phyloP scores from a whole-genome alignment of 2,329 filamentous ascomycete species.

The Exophiala xenobiotica region DNA sequence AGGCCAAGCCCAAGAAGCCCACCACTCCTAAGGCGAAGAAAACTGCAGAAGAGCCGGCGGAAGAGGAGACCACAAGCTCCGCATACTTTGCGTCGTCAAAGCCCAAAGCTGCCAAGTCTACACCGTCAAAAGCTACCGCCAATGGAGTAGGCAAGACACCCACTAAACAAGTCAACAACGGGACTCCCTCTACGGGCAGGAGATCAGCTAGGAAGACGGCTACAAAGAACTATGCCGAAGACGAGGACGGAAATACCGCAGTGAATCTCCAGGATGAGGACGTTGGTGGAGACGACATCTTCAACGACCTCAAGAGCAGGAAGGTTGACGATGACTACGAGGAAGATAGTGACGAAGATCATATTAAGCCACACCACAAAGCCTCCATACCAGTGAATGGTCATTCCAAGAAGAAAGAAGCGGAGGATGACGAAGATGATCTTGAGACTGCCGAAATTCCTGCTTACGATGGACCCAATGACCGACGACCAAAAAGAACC shows the following conservation, averaged over 20 bases:
- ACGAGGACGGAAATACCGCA: slow-evolving; percentile 55
- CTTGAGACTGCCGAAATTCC: slow-evolving; percentile 27
- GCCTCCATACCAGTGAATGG: slow-evolving; percentile 10
- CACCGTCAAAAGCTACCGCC: slow-evolving; percentile 23
- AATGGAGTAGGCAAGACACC: slow-evolving; percentile 23
- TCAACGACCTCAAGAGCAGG: slow-evolving; percentile 66
- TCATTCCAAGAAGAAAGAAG: slow-evolving; percentile 27
- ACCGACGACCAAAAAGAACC: slow-evolving; percentile 38
- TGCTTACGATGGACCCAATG: slow-evolving; percentile 35
- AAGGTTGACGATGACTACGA: slow-evolving; percentile 70
- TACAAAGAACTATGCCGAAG: slow-evolving; percentile 36
- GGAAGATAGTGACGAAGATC: slow-evolving; percentile 57
- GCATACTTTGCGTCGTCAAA: slow-evolving; percentile 63
- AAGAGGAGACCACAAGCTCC: slow-evolving; percentile 60
- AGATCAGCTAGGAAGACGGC: slow-evolving; percentile 33
- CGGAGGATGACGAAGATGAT: slow-evolving; percentile 35
- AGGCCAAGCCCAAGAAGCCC: slow-evolving; percentile 37
- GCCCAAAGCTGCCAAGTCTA: slow-evolving; percentile 45
- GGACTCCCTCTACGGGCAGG: slow-evolving; percentile 29
- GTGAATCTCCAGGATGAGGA: slow-evolving; percentile 65
- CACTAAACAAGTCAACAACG: slow-evolving; percentile 35
- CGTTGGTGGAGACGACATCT: slow-evolving; percentile 79
- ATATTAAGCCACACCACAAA: slow-evolving; percentile 43
- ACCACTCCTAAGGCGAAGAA: slow-evolving; percentile 39
- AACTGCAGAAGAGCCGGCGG: slow-evolving; percentile 46